Conservation (phyloP, 768 basidiomycete species). For the Gymnopilus dilepis region DNA sequence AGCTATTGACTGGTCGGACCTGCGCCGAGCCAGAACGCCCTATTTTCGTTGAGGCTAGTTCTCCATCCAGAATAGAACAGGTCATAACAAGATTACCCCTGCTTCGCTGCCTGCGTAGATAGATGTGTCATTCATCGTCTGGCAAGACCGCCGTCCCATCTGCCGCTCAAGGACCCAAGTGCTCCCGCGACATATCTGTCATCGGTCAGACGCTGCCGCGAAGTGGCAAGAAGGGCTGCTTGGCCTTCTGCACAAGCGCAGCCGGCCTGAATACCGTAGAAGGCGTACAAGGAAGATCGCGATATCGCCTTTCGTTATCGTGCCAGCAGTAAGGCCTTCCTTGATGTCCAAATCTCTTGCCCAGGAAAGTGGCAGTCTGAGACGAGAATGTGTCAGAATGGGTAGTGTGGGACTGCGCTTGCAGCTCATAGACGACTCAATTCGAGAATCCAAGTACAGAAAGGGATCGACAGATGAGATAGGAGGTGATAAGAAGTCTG, state of each 20-base stretch:
- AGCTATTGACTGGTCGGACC: neutral
- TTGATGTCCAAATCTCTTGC: neutral
- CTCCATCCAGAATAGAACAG: conserved; percentile 1
- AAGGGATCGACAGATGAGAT: neutral
- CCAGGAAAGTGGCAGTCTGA: neutral
- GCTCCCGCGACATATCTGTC: conserved; percentile 1
- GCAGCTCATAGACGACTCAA: neutral
- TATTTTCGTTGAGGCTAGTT: neutral
- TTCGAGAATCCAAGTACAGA: neutral
- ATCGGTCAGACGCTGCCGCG: neutral
- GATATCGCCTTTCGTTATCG: neutral
- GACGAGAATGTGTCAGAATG: neutral
- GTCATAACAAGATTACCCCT: neutral
- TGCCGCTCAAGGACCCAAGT: conserved; percentile 6
- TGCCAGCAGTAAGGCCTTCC: neutral
- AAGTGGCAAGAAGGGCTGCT: neutral
- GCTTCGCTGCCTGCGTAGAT: neutral
- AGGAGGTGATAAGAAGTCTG: conserved; percentile 1
- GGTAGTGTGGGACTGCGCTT: neutral
- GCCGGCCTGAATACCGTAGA: neutral
- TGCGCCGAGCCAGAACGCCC: neutral
- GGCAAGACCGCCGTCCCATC: neutral
- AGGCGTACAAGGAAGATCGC: too few relatives aligned
- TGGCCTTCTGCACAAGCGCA: neutral
- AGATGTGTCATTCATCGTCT: neutral